Evolutionary conservation across 73 alveolate genomes (phyloP).

Genomic region (Paramecium sonneborni): DNA sequence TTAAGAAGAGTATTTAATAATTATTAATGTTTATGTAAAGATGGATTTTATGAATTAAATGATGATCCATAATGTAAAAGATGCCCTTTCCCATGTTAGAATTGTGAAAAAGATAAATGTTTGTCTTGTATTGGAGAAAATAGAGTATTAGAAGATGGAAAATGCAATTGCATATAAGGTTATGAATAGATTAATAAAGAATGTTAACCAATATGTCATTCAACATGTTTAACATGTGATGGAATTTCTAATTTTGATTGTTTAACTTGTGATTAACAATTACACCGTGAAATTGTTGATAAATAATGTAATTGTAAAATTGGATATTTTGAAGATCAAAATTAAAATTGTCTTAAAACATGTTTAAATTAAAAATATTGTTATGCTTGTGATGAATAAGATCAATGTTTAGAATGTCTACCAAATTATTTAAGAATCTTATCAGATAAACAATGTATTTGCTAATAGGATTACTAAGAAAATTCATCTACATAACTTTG

Average conservation of each 20-base stretch:
- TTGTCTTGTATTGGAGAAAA: background rate
- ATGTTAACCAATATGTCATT: background rate
- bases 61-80: background rate
- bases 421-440: background rate
- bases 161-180: background rate
- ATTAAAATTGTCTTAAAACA: background rate
- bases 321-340: constrained; percentile 11
- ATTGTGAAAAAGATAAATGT: background rate
- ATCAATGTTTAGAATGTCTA: background rate
- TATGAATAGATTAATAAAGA: background rate
- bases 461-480: background rate
- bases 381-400: background rate
- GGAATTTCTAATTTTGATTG: background rate
- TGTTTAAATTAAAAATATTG: background rate
- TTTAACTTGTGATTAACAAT: background rate
- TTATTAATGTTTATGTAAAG: background rate
- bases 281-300: background rate
- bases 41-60: background rate
- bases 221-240: constrained; percentile 32
- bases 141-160: background rate
- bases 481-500: background rate
- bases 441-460: background rate
- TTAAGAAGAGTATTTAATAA: background rate
- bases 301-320: background rate
- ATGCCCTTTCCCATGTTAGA: background rate